A percentile compares a stretch with the other conserved stretches of the same genome.
Conservation (phyloP, 2,329 filamentous ascomycete species). For the Aschersonia sp. region DNA sequence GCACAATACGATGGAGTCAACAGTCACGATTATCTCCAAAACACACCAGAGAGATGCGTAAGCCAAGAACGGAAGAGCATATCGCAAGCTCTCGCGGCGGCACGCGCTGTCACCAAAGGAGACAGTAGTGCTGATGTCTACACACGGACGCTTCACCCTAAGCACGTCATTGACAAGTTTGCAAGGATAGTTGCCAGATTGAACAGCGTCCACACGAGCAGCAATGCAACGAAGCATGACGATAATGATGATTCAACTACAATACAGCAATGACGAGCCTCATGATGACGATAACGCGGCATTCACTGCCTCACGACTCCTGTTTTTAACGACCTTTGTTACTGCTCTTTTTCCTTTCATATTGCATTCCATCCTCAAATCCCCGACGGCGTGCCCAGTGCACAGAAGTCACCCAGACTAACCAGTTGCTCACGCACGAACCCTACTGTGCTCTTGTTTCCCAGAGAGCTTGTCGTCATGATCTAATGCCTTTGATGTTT, state of each 20-base stretch:
- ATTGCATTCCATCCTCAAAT: background rate
- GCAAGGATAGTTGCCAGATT: constrained; percentile 77
- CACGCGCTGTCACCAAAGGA: constrained; percentile 58
- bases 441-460: background rate
- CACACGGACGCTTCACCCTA: constrained; percentile 76
- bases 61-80: constrained; percentile 59
- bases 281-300: constrained; percentile 17
- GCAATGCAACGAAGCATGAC: constrained; percentile 27
- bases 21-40: constrained; percentile 48
- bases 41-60: constrained; percentile 38
- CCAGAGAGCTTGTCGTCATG: background rate
- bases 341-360: constrained; percentile 4
- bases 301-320: background rate
- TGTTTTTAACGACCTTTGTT: constrained; percentile 8
- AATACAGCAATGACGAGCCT: constrained; percentile 20
- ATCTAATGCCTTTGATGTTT: constrained; percentile 2
- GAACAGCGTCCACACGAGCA: constrained; percentile 32
- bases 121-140: constrained; percentile 70
- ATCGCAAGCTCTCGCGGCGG: constrained; percentile 64
- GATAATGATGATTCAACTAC: constrained; percentile 13
- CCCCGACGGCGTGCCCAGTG: background rate
- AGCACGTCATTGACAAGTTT: constrained; percentile 84
- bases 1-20: constrained; percentile 74
- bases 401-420: background rate
- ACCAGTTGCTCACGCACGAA: background rate